phyloP scores from a whole-genome alignment of 1,139 yeast genomes.

The Candida frijolesensis region DNA sequence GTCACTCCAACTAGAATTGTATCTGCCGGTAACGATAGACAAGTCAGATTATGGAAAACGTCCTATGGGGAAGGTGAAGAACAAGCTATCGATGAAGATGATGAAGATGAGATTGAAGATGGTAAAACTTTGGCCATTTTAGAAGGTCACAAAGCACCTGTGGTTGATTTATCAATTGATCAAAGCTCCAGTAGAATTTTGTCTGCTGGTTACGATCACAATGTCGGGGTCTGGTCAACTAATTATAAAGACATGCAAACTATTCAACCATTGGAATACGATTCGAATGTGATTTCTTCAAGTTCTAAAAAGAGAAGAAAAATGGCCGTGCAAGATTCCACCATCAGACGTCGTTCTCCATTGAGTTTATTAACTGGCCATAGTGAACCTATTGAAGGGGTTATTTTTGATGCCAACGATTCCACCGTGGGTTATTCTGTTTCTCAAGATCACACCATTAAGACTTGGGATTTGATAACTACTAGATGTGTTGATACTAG shows the following conservation, averaged over 20 bases:
- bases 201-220: conserved; percentile 82
- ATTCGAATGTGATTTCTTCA: conserved; percentile 58
- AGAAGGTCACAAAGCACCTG: conserved; percentile 89
- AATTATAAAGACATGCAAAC: conserved; percentile 81
- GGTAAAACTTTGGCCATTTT: conserved; percentile 80
- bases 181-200: conserved; percentile 57
- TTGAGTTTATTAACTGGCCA: conserved; percentile 79
- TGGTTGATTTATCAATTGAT: conserved; percentile 72
- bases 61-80: conserved; percentile 36
- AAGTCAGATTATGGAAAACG: conserved; percentile 85
- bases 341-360: conserved; percentile 80
- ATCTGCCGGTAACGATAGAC: conserved; percentile 87
- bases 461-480: conserved; percentile 95
- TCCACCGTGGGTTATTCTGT: conserved; percentile 86
- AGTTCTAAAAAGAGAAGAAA: conserved; percentile 89
- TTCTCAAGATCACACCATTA: conserved; percentile 91
- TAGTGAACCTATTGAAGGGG: conserved; percentile 82
- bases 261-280: conserved; percentile 60
- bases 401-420: conserved; percentile 72
- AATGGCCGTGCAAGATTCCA: conserved; percentile 75
- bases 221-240: conserved; percentile 90
- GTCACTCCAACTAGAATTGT: conserved; percentile 73
- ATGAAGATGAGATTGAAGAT: conserved; percentile 56
- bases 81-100: conserved; percentile 28
- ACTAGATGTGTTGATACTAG: conserved; percentile 82